Evolutionary conservation across 345 rosid species (phyloP).

Genomic region (Rhizophora mangle): DNA sequence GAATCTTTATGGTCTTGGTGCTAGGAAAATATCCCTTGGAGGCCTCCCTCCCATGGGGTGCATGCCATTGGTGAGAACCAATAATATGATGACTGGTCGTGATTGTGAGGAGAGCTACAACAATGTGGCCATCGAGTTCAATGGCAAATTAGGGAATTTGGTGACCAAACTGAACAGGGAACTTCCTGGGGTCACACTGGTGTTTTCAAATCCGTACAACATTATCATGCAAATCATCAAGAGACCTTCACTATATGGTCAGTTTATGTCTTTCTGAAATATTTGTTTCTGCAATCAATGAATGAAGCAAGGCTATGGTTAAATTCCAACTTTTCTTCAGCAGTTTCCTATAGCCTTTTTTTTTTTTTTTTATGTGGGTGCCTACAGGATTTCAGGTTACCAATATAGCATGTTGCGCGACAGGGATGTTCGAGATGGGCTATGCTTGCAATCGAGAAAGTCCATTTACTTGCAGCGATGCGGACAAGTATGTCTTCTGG

Average conservation of each 20-base stretch:
- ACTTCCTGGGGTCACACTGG: conserved; percentile 44
- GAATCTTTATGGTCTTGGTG: conserved; percentile 44
- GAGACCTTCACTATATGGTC: conserved; percentile 43
- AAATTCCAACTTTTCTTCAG: no score
- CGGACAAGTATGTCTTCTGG: conserved; percentile 70
- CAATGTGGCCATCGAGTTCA: conserved; percentile 47
- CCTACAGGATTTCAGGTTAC: conserved; percentile 51
- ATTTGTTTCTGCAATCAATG: no score
- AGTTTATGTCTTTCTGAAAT: neutral
- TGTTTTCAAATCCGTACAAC: conserved; percentile 35
- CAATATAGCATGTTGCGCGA: conserved; percentile 58
- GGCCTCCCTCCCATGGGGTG: conserved; percentile 83
- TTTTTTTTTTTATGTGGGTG: neutral
- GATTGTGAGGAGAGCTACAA: conserved; percentile 44
- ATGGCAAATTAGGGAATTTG: conserved; percentile 36
- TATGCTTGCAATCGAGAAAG: conserved; percentile 47
- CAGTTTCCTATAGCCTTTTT: neutral
- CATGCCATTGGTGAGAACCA: conserved; percentile 56
- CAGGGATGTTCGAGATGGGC: conserved; percentile 84
- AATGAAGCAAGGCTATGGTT: neutral
- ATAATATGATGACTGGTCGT: conserved; percentile 30
- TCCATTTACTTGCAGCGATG: conserved; percentile 50
- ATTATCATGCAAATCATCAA: conserved; percentile 36
- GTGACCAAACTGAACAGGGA: conserved; percentile 36
- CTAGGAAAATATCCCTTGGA: conserved; percentile 45